Evolutionary conservation across 441 rosid genomes (phyloP).

Genomic region (Adansonia madagascariensis): DNA sequence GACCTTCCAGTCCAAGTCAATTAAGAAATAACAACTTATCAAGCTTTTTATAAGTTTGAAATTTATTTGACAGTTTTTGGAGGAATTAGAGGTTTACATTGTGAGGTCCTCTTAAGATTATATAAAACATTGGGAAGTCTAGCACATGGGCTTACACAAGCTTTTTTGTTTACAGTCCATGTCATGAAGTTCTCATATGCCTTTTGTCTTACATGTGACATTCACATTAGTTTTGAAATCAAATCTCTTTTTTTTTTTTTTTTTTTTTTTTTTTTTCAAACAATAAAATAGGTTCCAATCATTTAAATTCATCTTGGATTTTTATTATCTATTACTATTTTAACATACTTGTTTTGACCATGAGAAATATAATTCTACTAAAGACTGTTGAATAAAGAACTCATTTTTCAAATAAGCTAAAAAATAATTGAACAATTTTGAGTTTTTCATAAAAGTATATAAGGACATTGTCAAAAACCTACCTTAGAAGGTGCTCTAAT

Average conservation of each 20-base stretch:
- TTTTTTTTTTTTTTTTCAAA: not conserved
- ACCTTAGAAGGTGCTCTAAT: not conserved
- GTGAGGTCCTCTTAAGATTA: slow-evolving; percentile 1
- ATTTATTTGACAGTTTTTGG: slow-evolving; percentile 19
- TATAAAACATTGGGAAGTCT: not conserved
- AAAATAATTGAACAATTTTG: slow-evolving; percentile 1
- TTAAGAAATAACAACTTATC: slow-evolving; percentile 14
- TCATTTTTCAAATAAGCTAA: not conserved
- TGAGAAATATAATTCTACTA: not conserved
- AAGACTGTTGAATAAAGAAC: not conserved
- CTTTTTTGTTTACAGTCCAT: not conserved
- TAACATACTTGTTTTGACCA: not conserved
- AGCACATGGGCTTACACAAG: slow-evolving; percentile 14
- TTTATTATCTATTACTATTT: not conserved
- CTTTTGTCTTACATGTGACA: slow-evolving; percentile 7
- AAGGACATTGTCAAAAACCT: not conserved
- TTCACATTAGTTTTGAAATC: slow-evolving; percentile 10
- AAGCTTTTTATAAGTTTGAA: slow-evolving; percentile 15
- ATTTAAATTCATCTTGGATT: slow-evolving; percentile 7
- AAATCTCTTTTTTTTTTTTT: no score
- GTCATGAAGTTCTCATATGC: slow-evolving; percentile 15
- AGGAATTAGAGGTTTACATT: slow-evolving; percentile 9
- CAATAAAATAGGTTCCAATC: not conserved
- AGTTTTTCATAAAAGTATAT: not conserved
- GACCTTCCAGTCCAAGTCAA: slow-evolving; percentile 12